Conservation (phyloP, 1,284 basidiomycete genomes). For the Calocybe gambosa region DNA sequence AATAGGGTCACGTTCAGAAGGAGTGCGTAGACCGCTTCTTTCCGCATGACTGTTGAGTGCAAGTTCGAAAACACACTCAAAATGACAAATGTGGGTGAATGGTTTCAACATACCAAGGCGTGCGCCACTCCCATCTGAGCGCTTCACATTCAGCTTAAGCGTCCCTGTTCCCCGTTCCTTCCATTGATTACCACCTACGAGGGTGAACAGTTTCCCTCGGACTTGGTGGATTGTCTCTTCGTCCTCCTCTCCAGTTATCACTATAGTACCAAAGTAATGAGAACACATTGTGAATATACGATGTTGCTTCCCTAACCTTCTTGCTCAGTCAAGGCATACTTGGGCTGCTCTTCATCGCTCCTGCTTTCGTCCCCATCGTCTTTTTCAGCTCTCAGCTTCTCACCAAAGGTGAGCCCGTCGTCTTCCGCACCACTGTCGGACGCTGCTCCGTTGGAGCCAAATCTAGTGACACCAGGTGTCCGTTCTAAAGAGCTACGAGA, state of each 20-base stretch:
- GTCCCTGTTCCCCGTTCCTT: conserved; percentile 85
- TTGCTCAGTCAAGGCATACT: conserved; percentile 55
- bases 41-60: conserved; percentile 77
- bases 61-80: neutral
- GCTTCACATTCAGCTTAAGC: conserved; percentile 75
- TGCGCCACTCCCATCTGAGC: conserved; percentile 61
- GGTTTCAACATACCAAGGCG: conserved; percentile 57
- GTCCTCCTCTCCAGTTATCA: conserved; percentile 87
- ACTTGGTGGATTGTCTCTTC: conserved; percentile 83
- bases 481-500: conserved; percentile 37
- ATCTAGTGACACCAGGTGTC: conserved; percentile 24
- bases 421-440: conserved; percentile 34
- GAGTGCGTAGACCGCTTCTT: conserved; percentile 85
- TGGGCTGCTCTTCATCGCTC: conserved; percentile 40
- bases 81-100: neutral
- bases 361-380: conserved; percentile 47
- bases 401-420: conserved; percentile 48
- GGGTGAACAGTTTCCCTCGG: conserved; percentile 79
- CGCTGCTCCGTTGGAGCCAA: conserved; percentile 16
- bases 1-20: conserved; percentile 86
- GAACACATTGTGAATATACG: neutral
- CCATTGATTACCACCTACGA: conserved; percentile 68
- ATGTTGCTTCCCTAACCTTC: conserved; percentile 46
- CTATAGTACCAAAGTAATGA: conserved; percentile 33
- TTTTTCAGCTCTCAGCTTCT: conserved; percentile 52